Conservation (phyloP, 23 red algal species). For the Gracilaria caudata region DNA sequence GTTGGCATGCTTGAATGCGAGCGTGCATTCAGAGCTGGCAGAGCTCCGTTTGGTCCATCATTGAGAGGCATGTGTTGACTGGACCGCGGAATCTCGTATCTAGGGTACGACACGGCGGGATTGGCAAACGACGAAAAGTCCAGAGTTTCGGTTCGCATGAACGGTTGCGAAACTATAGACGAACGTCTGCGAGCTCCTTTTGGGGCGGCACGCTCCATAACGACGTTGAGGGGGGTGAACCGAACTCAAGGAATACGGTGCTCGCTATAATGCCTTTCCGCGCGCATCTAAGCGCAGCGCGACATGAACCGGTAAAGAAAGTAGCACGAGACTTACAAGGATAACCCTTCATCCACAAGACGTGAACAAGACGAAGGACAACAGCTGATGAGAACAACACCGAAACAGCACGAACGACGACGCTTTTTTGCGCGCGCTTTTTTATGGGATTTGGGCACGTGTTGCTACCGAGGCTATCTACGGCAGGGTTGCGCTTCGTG, state of each 20-base stretch:
- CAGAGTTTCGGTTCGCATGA: background rate
- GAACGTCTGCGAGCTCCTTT: background rate
- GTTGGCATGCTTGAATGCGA: background rate
- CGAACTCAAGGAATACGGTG: background rate
- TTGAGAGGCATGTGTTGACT: background rate
- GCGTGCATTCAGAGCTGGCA: background rate
- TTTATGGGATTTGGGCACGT: background rate
- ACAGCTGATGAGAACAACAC: background rate
- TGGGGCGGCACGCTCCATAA: background rate
- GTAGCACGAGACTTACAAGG: background rate
- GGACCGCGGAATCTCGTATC: background rate
- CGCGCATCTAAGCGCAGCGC: background rate
- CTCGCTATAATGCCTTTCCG: background rate
- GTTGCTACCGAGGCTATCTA: too few species aligned
- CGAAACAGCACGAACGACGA: background rate
- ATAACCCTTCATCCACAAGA: background rate
- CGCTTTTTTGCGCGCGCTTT: background rate
- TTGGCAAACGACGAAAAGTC: slow-evolving; percentile 7
- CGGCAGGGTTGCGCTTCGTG: too few species aligned
- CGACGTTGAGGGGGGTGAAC: background rate
- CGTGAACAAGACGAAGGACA: background rate
- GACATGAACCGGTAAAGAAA: background rate
- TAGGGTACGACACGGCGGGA: background rate
- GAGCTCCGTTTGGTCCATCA: background rate
- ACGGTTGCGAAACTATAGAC: background rate